A percentile compares a stretch with the other conserved stretches of the same genome.
Evolutionary conservation across 495 filamentous ascomycete genomes (phyloP).

Genomic region (Arthonia radiata): DNA sequence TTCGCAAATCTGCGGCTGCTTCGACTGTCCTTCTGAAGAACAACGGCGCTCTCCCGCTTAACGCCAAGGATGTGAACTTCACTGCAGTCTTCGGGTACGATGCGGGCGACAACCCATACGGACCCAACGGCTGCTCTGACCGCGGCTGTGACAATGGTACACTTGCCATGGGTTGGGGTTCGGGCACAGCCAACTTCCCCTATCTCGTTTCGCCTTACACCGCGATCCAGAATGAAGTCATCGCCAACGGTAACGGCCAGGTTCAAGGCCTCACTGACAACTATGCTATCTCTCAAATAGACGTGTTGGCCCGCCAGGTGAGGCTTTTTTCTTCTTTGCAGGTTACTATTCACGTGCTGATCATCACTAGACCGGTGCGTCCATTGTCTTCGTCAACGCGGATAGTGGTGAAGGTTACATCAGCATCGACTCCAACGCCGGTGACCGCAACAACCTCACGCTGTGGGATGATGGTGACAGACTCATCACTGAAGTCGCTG

Average conservation of each 20-base stretch:
- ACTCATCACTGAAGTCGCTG: constrained; percentile 52
- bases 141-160: constrained; percentile 67
- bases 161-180: constrained; percentile 86
- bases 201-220: constrained; percentile 74
- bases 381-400: constrained; percentile 76
- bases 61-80: constrained; percentile 43
- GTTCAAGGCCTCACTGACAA: constrained; percentile 60
- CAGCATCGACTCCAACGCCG: constrained; percentile 55
- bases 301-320: constrained; percentile 36
- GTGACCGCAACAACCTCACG: constrained; percentile 84
- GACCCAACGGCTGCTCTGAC: constrained; percentile 71
- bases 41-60: constrained; percentile 48
- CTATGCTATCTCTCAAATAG: constrained; percentile 34
- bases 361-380: too few relatives aligned
- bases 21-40: constrained; percentile 86
- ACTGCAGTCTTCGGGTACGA: constrained; percentile 72
- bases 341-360: too few relatives aligned
- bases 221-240: constrained; percentile 54
- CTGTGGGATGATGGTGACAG: constrained; percentile 64
- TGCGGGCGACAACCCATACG: constrained; percentile 48
- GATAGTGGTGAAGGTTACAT: constrained; percentile 77
- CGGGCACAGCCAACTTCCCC: constrained; percentile 70
- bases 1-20: constrained; percentile 47
- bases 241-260: constrained; percentile 28
- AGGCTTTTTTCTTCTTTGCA: too few relatives aligned